Evolutionary conservation across 176 grass and related monocot genomes (phyloP), one percentile per base, ranked within the genome.

Genomic region (Carex littledalei): DNA sequence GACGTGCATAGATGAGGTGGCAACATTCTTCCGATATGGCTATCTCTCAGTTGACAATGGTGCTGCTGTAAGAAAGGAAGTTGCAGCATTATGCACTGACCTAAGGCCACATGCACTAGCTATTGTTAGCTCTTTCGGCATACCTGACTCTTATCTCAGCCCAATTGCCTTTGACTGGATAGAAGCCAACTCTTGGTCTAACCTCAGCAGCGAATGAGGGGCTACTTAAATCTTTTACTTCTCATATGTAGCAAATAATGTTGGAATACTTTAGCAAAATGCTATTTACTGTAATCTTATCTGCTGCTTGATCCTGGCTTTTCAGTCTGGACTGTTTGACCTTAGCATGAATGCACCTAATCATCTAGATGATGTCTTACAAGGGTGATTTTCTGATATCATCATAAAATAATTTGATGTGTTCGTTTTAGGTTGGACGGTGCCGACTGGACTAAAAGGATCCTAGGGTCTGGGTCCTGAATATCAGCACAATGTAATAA

Each of bases 111-210:
- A 98, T 84, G 96, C 88, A 4, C 93, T 95, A 22, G 83, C 89
- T 67, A 69, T 98, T 43, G 91, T 95, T 55, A 93, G 77, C 55
- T 95, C 93, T 62, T 98, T 98, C 13, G 96, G 93, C 32, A 95
- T 98, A 54, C 96, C 96, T n/a, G 96, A 95, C 78, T 87, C 95
- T 26, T 95, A 92, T 87, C 91, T 98, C 50, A 87, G 95, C 17
- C 95, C 95, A 77, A 89, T 98, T 81, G 95, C 95, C 74, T 98
- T 98, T n/a, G 93, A 98, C 76, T 98, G 95, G 95, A 90, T 98
- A 79, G 85, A 89, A n/a, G 93, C 95, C 60, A 98, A 98, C 79
- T 89, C 91, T 5, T 85, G 79, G 83, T 89, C 93, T 69, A 86
- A 81, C 3, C 63, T 81, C 24, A 90, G 81, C 69, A 68, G 66